Evolutionary conservation across 345 rosid genomes (phyloP).

Genomic region (Trapa incisa): DNA sequence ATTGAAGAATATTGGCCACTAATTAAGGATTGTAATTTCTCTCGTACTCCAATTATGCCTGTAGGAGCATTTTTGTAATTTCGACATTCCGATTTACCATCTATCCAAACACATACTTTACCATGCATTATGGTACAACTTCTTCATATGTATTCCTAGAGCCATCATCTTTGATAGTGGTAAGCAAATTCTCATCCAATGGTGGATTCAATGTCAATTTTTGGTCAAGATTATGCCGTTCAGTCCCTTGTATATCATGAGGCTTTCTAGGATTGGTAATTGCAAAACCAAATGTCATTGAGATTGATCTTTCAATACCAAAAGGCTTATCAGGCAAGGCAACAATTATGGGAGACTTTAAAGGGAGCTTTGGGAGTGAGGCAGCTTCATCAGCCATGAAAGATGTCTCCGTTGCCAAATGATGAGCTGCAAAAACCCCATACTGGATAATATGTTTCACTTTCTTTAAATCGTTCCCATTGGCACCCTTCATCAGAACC

Average conservation of each 20-base stretch:
- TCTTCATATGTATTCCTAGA: conserved; percentile 4
- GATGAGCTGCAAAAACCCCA: conserved; percentile 98
- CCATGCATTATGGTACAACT: background rate
- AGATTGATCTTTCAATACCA: conserved; percentile 66
- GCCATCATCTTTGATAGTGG: conserved; percentile 12
- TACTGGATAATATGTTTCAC: conserved; percentile 95
- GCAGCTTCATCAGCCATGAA: conserved; percentile 98
- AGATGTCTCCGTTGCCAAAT: conserved; percentile 91
- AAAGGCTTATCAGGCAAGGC: conserved; percentile 79
- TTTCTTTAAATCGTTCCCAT: conserved; percentile 78
- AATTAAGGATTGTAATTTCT: too few relatives aligned
- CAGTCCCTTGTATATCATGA: conserved; percentile 26
- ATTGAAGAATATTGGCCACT: too few relatives aligned
- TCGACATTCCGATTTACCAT: too few relatives aligned
- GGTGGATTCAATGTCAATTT: conserved; percentile 10
- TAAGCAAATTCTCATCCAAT: conserved; percentile 18
- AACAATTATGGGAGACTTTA: conserved; percentile 75
- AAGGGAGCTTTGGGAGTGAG: conserved; percentile 76
- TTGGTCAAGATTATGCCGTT: conserved; percentile 27
- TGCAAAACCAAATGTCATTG: conserved; percentile 74
- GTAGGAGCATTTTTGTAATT: too few relatives aligned
- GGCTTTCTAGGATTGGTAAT: conserved; percentile 28
- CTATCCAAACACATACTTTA: too few relatives aligned
- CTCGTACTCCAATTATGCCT: too few relatives aligned
- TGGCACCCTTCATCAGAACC: conserved; percentile 91